Evolutionary conservation across 768 basidiomycete species (phyloP), one percentile per base, ranked within the genome.

Genomic region (Bullera alba): DNA sequence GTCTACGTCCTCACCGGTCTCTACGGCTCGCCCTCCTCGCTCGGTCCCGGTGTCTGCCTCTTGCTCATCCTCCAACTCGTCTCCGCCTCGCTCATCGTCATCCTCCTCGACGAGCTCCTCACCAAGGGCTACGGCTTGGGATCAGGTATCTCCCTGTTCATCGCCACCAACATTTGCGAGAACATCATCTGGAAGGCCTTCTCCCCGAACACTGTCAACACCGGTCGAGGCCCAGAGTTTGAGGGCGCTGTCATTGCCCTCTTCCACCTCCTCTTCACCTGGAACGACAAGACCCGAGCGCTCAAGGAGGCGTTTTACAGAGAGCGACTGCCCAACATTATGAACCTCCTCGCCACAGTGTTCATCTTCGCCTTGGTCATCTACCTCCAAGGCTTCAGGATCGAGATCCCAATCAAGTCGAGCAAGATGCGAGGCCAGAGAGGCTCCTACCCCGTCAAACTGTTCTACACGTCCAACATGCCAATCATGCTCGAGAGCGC

Each of bases 151-250:
- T 92, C 91, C 51, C 84, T 97, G 51, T 97, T 97, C 81, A 95
- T 97, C 64, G 95, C 93, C 3, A 97, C 95, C 77, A 99, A 97
- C 79, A 97, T 99, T 63, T 97, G 93, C 75, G 95, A 99, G 74
- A 88, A 86, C 56, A 97, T 99, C 76, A 83, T 97, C 70, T 99
- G 93, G 93, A 99, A 99, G 70, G 95, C 93, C 1, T 97, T 99
- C 77, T 92, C 89, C 1, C 95, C 95, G 8, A 97, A 90, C 19
- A 96, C 95, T 39, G 76, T 97, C 75, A 97, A 97, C 80, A 96
- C 91, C 26, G 95, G 93, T 32, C 87, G 93, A 57, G 93, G 93
- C 2, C 87, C 92, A 46, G 95, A 99, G 73, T 99, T 97, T 60
- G 93, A 97, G 67, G 95, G 95, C 54, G 95, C 93, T 30, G 78